Evolutionary conservation across 768 basidiomycete genomes (phyloP), one percentile per base, ranked within the genome.

Genomic region (Lenzites betulinus): DNA sequence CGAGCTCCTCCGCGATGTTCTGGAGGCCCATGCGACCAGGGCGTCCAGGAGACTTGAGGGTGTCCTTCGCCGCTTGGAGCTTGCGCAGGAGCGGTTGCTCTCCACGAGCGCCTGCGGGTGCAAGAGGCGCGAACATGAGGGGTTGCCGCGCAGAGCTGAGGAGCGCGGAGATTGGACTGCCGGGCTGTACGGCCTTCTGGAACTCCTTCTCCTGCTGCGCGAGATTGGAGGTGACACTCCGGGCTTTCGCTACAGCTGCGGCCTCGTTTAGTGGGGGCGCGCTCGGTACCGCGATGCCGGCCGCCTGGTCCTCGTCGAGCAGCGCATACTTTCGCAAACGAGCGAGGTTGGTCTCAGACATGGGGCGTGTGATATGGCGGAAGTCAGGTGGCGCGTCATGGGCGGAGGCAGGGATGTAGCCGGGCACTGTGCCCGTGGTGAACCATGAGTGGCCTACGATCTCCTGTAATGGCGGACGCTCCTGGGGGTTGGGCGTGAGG

Each of bases 201-300:
- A 98, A 98, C 73, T 98, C 97, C 72, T 89, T 89, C 82, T 99
- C 97, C 70, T 93, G 92, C 67, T 93, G 83, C 0, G 88, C 88
- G 58, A 90, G 86, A 46, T 80, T 89, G 13, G 83, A 83, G 16
- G 82, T 82, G 54, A 80, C 77, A 49, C 76, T 81, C 69, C 78
- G 64, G 7, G 38, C 80, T 43, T 63, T 65, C 48, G 49, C 44
- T 33, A 51, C 26, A 22, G 58, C 43, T 18, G 59, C 51, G 11
- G 38, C 54, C 1, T 69, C 43, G 4, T 68, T 58, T 15, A 63
- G 25, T 7, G 62, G 20, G 60, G 72, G 65, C 2, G 73, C 73
- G 38, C 72, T 76, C 26, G 84, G 78, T 9, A 80, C 74, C 7
- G 77, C 74, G 30, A 82, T 81, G 33, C 67, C 74, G 22, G 77